A percentile compares a stretch with the other conserved stretches of the same genome.
Conservation (phyloP, 139 green algal genomes). For the Pleodorina starrii region DNA sequence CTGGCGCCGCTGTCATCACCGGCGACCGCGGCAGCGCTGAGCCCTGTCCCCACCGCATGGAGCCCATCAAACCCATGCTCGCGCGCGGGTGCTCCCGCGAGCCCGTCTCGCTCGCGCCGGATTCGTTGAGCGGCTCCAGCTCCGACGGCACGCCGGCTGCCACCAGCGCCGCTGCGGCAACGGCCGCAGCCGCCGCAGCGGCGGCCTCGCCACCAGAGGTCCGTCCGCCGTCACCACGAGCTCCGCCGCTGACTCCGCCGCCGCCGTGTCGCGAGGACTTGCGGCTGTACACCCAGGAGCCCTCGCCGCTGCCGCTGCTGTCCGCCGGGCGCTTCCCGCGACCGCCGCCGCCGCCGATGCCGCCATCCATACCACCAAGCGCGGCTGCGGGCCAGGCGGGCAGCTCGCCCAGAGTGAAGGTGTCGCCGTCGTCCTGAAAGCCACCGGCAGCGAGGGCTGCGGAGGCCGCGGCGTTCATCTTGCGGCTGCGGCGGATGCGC, state of each 20-base stretch:
- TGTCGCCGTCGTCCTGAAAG: background rate
- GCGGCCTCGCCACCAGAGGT: background rate
- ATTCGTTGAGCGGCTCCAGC: background rate
- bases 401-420: background rate
- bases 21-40: constrained; percentile 14
- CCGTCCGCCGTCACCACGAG: background rate
- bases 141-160: too few species aligned
- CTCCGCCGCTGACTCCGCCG: background rate
- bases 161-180: background rate
- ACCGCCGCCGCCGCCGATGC: background rate
- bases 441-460: background rate
- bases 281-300: constrained; percentile 25
- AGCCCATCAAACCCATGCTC: background rate
- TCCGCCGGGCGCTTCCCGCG: constrained; percentile 33
- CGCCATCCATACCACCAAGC: background rate
- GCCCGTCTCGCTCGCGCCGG: background rate
- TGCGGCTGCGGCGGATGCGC: constrained; percentile 23
- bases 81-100: constrained; percentile 17
- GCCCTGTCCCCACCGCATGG: background rate
- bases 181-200: background rate
- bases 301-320: constrained; percentile 45
- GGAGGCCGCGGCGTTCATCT: constrained; percentile 23
- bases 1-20: background rate
- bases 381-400: background rate
- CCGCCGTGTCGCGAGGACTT: constrained; percentile 2